These are phyloP conservation scores for Heterobasidion annosum DNA, from an alignment of 1,284 basidiomycete species.

Conservation along the genomic window DNA sequence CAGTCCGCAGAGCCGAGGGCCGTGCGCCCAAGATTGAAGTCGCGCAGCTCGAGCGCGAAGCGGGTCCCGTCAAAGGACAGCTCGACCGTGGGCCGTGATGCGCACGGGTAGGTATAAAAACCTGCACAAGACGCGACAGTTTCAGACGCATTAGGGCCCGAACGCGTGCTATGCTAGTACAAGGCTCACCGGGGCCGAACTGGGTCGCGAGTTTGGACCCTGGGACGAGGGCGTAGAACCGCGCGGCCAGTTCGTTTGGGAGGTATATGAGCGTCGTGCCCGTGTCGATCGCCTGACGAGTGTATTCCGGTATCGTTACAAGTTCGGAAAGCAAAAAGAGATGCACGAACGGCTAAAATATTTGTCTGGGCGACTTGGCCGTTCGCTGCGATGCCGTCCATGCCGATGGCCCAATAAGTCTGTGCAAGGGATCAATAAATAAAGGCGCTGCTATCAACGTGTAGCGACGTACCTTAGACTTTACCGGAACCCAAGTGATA, in stretches of 20 bases:
- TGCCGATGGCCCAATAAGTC: slow-evolving; percentile 48
- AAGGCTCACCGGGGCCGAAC: slow-evolving; percentile 29
- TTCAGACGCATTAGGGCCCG: background rate
- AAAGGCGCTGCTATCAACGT: background rate
- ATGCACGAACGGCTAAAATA: slow-evolving; percentile 29
- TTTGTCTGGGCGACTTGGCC: slow-evolving; percentile 13
- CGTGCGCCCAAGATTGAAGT: slow-evolving; percentile 60
- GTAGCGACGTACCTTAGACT: slow-evolving; percentile 28
- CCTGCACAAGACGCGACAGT: slow-evolving; percentile 17
- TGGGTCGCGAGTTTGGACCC: slow-evolving; percentile 29
- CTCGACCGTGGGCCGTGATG: slow-evolving; percentile 21
- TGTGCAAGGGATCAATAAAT: slow-evolving; percentile 11
- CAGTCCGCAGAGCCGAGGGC: slow-evolving; percentile 34
- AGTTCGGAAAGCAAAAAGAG: background rate
- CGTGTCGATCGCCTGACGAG: slow-evolving; percentile 47
- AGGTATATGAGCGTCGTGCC: slow-evolving; percentile 53
- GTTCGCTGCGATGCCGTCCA: slow-evolving; percentile 33
- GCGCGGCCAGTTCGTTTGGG: slow-evolving; percentile 25
- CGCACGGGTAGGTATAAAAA: slow-evolving; percentile 45
- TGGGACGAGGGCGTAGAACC: slow-evolving; percentile 40
- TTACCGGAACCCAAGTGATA: slow-evolving; percentile 39
- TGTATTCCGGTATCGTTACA: background rate
- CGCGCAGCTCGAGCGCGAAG: slow-evolving; percentile 42
- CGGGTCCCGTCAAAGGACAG: slow-evolving; percentile 45
- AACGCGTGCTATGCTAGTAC: background rate